Base-by-base conservation (phyloP, 2,329 filamentous ascomycete species). In the Lecanicillium sp. region DNA sequence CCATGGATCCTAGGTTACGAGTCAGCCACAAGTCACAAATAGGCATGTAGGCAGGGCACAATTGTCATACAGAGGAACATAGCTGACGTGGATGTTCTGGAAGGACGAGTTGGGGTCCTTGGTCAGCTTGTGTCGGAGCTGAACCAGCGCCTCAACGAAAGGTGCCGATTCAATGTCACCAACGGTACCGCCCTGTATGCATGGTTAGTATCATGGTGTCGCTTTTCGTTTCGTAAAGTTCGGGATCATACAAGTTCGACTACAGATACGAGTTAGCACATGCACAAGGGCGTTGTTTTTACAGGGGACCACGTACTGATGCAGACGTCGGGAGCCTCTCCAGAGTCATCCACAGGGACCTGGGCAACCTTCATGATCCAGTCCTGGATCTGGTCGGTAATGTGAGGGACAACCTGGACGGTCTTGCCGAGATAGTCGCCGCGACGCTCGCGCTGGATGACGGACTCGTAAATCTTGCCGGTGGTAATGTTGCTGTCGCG, bases 401-500 rank as follows among this genome's bases (percentile, higher is more conserved):
- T 74, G 61, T 97, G 90, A 2, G 90, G 90, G 5, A 97, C 88
- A 25, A 41, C 33, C 37, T 40, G 39, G 17, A 39, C 34, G 11
- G 36, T 88, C 60, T 84, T 81, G 48, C 90, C 90, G 11, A 97
- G 75, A 54, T 95, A 97, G 58, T 92, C 81, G 40, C 76, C 75
- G 29, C 63, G 62, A 18, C 74, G 65, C 55, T 78, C 74, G 44
- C 77, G 79, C 54, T 88, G 78, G 52, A 95, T 88, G 39, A 96
- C 89, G 53, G 84, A 79, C 55, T 87, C 74, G 65, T 96, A 97
- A 50, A 97, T 87, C 69, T 97, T 96, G 57, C 92, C 92, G 5
- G 90, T 95, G 4, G 92, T 98, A 63, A 98, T 94, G 64, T 97
- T 97, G 69, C 90, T 87, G 51, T 95, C 88, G 45, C 81, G 73